Base-by-base conservation (phyloP, 2,329 filamentous ascomycete species). In the Pseudogymnoascus sp. region DNA sequence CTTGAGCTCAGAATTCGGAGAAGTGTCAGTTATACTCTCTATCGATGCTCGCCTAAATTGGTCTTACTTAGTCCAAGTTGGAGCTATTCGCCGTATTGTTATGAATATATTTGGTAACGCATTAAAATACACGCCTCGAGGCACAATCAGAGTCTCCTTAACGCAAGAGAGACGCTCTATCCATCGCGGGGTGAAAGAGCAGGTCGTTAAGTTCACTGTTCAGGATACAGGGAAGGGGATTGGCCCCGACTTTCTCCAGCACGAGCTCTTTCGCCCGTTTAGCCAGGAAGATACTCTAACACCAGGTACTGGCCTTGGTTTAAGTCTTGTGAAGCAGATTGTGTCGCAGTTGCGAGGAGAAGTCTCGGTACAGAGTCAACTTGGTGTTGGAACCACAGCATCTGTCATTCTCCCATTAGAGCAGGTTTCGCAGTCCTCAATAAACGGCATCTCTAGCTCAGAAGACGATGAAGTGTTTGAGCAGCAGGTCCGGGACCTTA, bases 151-250 rank as follows among this genome's bases (percentile, higher is more conserved):
- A 6, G 73, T 82, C 37, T 39, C 37, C 7, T 39, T 39, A 11
- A 39, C 37, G 37, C 37, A 39, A 20, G 37, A 39, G 18, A 39
- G 37, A 39, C 37, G 37, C 37, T 39, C 37, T 39, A 39, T 4
- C 37, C 37, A 33, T 11, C 35, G 33, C 1, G 54, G 2, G 4
- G 81, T 81, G 41, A 78, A 84, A 37, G 74, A 74, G 2, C 74
- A 83, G 1, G 74, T 74, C 33, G 71, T 85, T 37, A 78, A 78
- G 2, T 88, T 94, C 63, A 85, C 88, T 33, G 87, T 94, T 18
- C 81, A 84, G 64, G 90, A 94, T 68, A 92, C 89, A 0, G 86
- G 86, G 1, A 81, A 82, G 63, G 86, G 86, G 7, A 88, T 88
- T 64, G 82, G 80, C 0, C 77, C 81, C 36, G 81, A 86, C 20